phyloP scores from a whole-genome alignment of 106 monocot species.

The Narthecium ossifragum region DNA sequence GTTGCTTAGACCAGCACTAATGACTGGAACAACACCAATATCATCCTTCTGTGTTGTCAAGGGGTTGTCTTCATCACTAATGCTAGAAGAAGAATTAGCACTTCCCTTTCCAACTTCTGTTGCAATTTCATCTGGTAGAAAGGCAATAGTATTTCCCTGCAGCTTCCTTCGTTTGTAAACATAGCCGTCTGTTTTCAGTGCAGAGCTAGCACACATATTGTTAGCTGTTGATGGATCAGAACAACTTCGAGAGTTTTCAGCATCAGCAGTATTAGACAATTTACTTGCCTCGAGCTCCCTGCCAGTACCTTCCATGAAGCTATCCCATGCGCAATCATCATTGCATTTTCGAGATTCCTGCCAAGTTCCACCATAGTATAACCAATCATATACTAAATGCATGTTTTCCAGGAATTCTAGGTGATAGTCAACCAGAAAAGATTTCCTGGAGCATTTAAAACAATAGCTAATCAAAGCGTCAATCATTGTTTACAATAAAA shows the following conservation, averaged over 20 bases:
- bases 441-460: too few relatives aligned
- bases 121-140: slow-evolving; percentile 7
- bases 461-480: too few relatives aligned
- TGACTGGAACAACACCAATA: too few relatives aligned
- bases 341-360: slow-evolving; percentile 4
- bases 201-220: not conserved
- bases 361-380: slow-evolving; percentile 13
- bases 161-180: slow-evolving; percentile 19
- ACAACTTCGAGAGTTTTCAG: not conserved
- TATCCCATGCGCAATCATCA: not conserved
- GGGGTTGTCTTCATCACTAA: not conserved
- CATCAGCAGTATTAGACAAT: not conserved
- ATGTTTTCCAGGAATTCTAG: not conserved
- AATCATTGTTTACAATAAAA: too few relatives aligned
- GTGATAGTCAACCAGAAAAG: not conserved
- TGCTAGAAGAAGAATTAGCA: not conserved
- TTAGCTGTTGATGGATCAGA: not conserved
- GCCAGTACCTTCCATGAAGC: not conserved
- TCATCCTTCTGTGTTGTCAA: not conserved
- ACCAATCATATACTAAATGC: slow-evolving; percentile 15
- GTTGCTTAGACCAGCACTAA: not conserved
- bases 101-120: not conserved
- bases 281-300: not conserved
- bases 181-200: not conserved
- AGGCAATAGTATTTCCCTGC: slow-evolving; percentile 1